Evolutionary conservation across 495 filamentous ascomycete species (phyloP), one percentile per base, ranked within the genome.

Genomic region (Lasiosphaeria ovina): DNA sequence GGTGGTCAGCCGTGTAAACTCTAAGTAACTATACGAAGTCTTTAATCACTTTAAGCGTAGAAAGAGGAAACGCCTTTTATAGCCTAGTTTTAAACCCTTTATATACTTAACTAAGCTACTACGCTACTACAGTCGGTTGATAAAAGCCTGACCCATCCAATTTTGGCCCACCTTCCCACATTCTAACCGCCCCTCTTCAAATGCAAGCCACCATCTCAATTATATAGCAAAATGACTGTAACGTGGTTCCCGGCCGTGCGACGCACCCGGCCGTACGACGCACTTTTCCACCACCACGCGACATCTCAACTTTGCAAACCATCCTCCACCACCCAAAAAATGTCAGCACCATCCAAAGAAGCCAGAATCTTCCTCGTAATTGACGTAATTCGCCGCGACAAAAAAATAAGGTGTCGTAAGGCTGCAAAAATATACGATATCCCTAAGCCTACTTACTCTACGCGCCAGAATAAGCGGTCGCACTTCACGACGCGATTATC

Each of bases 1-100:
- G 60, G 38, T 3, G 60, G 58, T n/a, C 34, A 35, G 35, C 17
- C 38, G 11, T 64, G 62, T 55, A 51, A 48, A 40, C n/a, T 64
- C 9, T 64, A 32, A 58, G 24, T 24, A 24, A 24, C 2, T 24
- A 24, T 24, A 24, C 24, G 24, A 24, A 24, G 24, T 24, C 24
- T 24, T 24, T 24, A 24, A 24, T 2, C 24, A 24, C 24, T 24
- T 24, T 24, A 24, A 24, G 24, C 24, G 24, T 24, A 2, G 24
- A 24, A 24, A 24, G 2, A 24, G 24, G 24, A 24, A 24, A 24
- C 24, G 24, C 24, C 24, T 24, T 24, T 24, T 24, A n/a, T n/a
- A n/a, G n/a, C n/a, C n/a, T n/a, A n/a, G n/a, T n/a, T n/a, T n/a
- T n/a, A n/a, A n/a, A n/a, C n/a, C n/a, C n/a, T n/a, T n/a, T n/a